Conservation (phyloP, 1,284 basidiomycete species). For the Moniliella sp. region DNA sequence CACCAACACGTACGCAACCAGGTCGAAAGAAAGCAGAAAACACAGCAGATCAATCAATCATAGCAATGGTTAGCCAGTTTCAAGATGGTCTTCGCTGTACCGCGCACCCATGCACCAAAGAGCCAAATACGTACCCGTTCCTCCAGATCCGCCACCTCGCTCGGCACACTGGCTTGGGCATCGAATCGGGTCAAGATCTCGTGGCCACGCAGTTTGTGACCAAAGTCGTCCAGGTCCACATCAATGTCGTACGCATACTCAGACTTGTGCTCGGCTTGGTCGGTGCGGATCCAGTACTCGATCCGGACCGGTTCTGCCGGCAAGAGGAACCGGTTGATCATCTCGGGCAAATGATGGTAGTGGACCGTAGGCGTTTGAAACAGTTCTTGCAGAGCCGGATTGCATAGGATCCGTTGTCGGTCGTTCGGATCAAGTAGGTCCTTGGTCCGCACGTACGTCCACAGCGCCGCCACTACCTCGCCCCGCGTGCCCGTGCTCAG, state of each 20-base stretch:
- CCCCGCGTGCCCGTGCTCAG: conserved; percentile 66
- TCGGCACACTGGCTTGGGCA: conserved; percentile 43
- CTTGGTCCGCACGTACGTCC: conserved; percentile 75
- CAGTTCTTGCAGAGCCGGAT: conserved; percentile 37
- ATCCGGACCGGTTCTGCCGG: conserved; percentile 64
- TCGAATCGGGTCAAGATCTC: conserved; percentile 49
- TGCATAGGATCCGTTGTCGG: conserved; percentile 52
- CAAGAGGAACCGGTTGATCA: conserved; percentile 56
- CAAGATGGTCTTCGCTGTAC: no score
- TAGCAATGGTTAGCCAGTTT: no score
- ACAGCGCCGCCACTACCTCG: conserved; percentile 60
- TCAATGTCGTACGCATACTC: conserved; percentile 60
- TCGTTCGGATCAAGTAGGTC: conserved; percentile 76
- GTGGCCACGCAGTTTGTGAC: conserved; percentile 52
- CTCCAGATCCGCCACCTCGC: conserved; percentile 54
- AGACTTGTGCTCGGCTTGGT: conserved; percentile 21
- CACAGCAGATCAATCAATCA: no score
- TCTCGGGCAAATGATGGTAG: conserved; percentile 65
- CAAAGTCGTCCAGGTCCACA: conserved; percentile 63
- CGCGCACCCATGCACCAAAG: no score
- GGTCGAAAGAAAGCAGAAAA: no score
- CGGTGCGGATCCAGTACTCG: conserved; percentile 43
- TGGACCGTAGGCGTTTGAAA: conserved; percentile 42
- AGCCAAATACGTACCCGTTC: conserved; percentile 48
- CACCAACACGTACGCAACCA: no score